Evolutionary conservation across 352 stramenopile species (phyloP).

Genomic region (Pythium coloratum): DNA sequence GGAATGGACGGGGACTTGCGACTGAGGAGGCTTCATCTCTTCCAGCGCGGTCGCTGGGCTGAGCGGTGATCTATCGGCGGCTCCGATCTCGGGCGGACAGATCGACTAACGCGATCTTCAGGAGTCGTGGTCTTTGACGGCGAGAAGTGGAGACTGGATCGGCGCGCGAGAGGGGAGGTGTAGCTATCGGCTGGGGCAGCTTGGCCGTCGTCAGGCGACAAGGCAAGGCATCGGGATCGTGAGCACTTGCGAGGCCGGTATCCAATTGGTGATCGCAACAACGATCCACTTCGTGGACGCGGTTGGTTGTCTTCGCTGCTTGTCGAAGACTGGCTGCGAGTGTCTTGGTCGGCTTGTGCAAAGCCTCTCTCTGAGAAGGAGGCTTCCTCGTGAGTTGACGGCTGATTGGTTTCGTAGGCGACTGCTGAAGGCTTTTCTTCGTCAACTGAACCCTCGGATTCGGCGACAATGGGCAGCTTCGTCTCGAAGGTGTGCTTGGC

Average conservation of each 20-base stretch:
- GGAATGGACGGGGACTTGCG: neutral
- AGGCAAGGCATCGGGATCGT: neutral
- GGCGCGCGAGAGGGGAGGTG: neutral
- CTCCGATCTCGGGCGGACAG: neutral
- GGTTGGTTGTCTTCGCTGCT: neutral
- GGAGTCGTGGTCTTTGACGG: neutral
- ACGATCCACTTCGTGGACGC: neutral
- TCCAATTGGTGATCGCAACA: neutral
- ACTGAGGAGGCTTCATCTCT: neutral
- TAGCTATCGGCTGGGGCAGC: neutral
- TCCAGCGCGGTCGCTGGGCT: neutral
- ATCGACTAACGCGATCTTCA: neutral
- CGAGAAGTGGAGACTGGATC: slow-evolving; percentile 2
- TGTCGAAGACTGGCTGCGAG: neutral
- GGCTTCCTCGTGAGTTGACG: neutral
- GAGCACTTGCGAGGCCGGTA: slow-evolving; percentile 1
- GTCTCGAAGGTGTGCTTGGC: slow-evolving; percentile 3
- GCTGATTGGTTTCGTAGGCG: neutral
- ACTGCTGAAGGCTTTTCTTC: neutral
- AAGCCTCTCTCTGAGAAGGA: neutral
- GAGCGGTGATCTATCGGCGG: neutral
- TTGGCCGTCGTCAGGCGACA: neutral
- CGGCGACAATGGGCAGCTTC: neutral
- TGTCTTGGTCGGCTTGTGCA: neutral
- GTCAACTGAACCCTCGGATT: neutral